Conservation (phyloP, 345 rosid species). For the Boechera divaricarpa region DNA sequence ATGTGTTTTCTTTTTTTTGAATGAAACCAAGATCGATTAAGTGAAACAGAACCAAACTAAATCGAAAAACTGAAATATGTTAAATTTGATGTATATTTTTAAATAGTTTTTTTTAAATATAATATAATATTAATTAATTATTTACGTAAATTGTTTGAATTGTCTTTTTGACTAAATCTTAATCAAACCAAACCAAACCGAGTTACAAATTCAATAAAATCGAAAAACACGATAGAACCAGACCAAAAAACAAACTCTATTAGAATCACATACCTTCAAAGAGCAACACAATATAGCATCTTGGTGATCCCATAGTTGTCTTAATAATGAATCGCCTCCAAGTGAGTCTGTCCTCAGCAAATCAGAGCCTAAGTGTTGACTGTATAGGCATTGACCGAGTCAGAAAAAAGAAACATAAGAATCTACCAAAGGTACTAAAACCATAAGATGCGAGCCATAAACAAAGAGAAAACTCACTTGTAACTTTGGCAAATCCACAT, state of each 20-base stretch:
- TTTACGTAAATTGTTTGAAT: too few relatives aligned
- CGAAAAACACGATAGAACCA: neutral
- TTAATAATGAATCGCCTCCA: constrained; percentile 59
- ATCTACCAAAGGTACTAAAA: neutral
- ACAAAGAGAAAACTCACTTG: neutral
- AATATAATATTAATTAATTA: too few relatives aligned
- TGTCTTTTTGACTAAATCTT: too few relatives aligned
- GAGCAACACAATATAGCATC: constrained; percentile 94
- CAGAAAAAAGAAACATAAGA: neutral
- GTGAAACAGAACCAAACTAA: neutral
- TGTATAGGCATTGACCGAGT: neutral
- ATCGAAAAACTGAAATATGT: neutral
- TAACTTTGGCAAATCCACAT: neutral
- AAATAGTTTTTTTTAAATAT: too few relatives aligned
- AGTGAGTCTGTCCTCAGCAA: neutral
- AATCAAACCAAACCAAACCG: neutral
- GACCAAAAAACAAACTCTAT: neutral
- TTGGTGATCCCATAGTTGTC: constrained; percentile 75
- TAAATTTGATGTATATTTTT: too few relatives aligned
- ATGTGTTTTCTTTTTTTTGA: neutral
- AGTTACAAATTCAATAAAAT: neutral
- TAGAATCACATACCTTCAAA: constrained; percentile 60
- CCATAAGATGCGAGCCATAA: neutral
- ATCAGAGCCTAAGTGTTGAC: neutral
- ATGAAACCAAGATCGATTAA: neutral